phyloP scores from a whole-genome alignment of 345 rosid species.

The Syzygium jambos region DNA sequence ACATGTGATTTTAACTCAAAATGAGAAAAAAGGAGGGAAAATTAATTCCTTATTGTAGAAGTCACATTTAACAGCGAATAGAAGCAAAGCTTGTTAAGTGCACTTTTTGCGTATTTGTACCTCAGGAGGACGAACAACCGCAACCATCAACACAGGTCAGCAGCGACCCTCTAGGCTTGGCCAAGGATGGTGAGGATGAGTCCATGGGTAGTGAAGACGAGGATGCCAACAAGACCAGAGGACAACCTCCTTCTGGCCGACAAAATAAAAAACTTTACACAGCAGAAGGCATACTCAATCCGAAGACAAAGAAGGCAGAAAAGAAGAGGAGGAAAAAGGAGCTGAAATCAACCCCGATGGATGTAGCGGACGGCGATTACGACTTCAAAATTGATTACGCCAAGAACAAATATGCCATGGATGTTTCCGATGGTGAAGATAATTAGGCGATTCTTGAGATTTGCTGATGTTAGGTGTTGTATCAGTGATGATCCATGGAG shows the following conservation, averaged over 20 bases:
- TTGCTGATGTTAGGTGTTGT: slow-evolving; percentile 47
- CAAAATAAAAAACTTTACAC: slow-evolving; percentile 71
- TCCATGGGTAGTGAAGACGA: slow-evolving; percentile 20
- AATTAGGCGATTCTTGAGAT: slow-evolving; percentile 15
- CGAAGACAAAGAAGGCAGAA: slow-evolving; percentile 65
- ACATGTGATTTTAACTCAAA: neutral
- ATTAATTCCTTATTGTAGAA: neutral
- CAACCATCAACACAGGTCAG: slow-evolving; percentile 9
- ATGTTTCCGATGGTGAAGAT: slow-evolving; percentile 25
- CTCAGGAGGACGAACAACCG: slow-evolving; percentile 33
- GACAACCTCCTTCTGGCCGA: slow-evolving; percentile 23
- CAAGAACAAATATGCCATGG: slow-evolving; percentile 38
- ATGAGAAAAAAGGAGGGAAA: neutral
- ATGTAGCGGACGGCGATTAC: slow-evolving; percentile 52
- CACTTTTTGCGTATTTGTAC: neutral
- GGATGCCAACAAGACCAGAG: slow-evolving; percentile 22
- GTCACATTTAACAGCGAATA: neutral
- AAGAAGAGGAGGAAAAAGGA: slow-evolving; percentile 69
- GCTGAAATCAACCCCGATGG: slow-evolving; percentile 20
- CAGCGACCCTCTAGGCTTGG: neutral
- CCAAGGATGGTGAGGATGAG: neutral
- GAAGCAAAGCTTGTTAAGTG: neutral
- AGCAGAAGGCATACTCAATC: slow-evolving; percentile 65
- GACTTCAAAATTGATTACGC: slow-evolving; percentile 77
- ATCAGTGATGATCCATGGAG: neutral